A percentile compares a stretch with the other conserved stretches of the same genome.
These are phyloP conservation scores for Wallemia mellicola DNA, from an alignment of 1,284 basidiomycete species.

Conservation along the genomic window DNA sequence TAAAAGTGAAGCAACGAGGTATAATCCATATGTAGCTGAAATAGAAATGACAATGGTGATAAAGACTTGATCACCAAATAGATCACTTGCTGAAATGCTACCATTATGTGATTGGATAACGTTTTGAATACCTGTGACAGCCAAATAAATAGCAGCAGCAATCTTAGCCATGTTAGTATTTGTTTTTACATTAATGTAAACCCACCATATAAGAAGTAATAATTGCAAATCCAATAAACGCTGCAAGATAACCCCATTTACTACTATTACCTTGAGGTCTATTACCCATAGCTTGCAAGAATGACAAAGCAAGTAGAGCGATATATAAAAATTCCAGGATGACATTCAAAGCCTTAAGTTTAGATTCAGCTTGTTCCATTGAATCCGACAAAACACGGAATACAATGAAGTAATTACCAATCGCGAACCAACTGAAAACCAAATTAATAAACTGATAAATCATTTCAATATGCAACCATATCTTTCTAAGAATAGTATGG, in stretches of 20 bases:
- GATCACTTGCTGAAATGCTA: constrained; percentile 22
- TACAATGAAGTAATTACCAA: constrained; percentile 70
- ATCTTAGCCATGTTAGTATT: constrained; percentile 1
- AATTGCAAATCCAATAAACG: constrained; percentile 54
- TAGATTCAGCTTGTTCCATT: constrained; percentile 30
- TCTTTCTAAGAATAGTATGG: constrained; percentile 53
- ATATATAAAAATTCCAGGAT: constrained; percentile 64
- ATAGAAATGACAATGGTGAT: constrained; percentile 58
- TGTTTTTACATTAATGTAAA: neutral
- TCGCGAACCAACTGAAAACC: constrained; percentile 69
- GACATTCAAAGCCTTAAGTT: constrained; percentile 31
- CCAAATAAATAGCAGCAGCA: constrained; percentile 37
- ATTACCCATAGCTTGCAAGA: constrained; percentile 70
- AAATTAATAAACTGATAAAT: constrained; percentile 70
- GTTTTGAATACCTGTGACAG: constrained; percentile 41
- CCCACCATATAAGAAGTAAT: constrained; percentile 63
- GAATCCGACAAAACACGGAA: constrained; percentile 45
- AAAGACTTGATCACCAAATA: constrained; percentile 50
- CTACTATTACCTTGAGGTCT: constrained; percentile 44
- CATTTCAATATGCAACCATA: constrained; percentile 82
- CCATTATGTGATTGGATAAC: constrained; percentile 22
- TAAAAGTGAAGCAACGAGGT: constrained; percentile 44
- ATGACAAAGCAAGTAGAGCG: constrained; percentile 59
- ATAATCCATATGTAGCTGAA: constrained; percentile 56
- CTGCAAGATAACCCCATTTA: constrained; percentile 47